Conservation (phyloP, 1,284 basidiomycete genomes). For the Fistulinella cinereoalba region DNA sequence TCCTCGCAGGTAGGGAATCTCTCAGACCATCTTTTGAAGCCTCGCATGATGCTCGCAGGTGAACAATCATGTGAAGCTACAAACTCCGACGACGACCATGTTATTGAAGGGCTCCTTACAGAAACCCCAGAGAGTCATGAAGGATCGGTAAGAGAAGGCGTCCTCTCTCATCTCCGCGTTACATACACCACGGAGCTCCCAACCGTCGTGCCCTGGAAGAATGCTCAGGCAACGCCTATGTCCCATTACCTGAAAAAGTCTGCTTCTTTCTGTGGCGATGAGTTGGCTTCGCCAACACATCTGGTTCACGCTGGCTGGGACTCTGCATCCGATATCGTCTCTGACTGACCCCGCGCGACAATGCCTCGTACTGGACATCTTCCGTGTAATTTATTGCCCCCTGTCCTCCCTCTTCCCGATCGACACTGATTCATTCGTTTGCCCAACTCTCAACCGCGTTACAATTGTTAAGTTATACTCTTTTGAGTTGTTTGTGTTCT, state of each 20-base stretch:
- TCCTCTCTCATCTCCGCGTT: constrained; percentile 38
- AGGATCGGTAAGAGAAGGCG: constrained; percentile 31
- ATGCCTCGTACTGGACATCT: constrained; percentile 5
- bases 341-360: constrained; percentile 28
- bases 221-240: constrained; percentile 37
- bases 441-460: constrained; percentile 17
- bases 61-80: constrained; percentile 35
- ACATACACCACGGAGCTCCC: constrained; percentile 36
- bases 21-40: constrained; percentile 27
- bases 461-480: constrained; percentile 29
- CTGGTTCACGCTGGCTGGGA: constrained; percentile 62
- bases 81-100: constrained; percentile 38
- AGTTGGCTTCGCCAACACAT: constrained; percentile 41
- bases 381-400: constrained; percentile 29
- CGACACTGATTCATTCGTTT: constrained; percentile 20
- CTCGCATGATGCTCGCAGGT: constrained; percentile 26
- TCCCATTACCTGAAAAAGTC: constrained; percentile 39
- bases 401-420: background rate
- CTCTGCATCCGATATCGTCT: constrained; percentile 45
- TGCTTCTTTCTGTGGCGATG: constrained; percentile 39
- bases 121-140: constrained; percentile 33
- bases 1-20: constrained; percentile 32
- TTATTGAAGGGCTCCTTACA: constrained; percentile 33
- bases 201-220: constrained; percentile 42
- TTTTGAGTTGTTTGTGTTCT: constrained; percentile 4